Conservation (phyloP, 768 basidiomycete species). For the Lactarius evosmus region DNA sequence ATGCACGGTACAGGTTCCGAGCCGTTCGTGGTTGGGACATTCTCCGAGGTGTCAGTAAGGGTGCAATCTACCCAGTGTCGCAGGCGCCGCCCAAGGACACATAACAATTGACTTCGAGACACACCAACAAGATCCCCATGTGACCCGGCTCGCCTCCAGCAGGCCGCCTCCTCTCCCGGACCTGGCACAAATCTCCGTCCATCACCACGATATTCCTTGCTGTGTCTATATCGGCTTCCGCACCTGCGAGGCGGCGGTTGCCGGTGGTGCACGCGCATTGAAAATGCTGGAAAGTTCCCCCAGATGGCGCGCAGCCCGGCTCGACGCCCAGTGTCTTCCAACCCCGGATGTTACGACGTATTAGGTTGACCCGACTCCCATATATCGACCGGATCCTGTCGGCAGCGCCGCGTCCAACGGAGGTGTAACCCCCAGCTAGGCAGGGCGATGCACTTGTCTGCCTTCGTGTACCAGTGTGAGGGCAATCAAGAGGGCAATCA, state of each 20-base stretch:
- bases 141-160: conserved; percentile 66
- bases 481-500: neutral
- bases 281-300: conserved; percentile 43
- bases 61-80: conserved; percentile 35
- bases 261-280: conserved; percentile 70
- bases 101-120: conserved; percentile 49
- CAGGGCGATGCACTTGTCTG: neutral
- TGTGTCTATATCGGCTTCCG: conserved; percentile 74
- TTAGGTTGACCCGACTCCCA: conserved; percentile 16
- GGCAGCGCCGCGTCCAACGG: neutral
- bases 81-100: conserved; percentile 40
- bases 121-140: conserved; percentile 53
- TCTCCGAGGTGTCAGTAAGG: conserved; percentile 37
- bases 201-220: conserved; percentile 68
- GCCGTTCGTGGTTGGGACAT: conserved; percentile 58
- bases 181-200: conserved; percentile 64
- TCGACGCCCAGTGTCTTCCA: conserved; percentile 24
- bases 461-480: neutral
- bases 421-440: neutral
- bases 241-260: conserved; percentile 62
- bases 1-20: conserved; percentile 26
- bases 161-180: conserved; percentile 63
- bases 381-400: conserved; percentile 19
- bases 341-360: conserved; percentile 38
- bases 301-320: neutral